Conservation (phyloP, 2,329 filamentous ascomycete genomes). For the Daldinia eschscholtzii region DNA sequence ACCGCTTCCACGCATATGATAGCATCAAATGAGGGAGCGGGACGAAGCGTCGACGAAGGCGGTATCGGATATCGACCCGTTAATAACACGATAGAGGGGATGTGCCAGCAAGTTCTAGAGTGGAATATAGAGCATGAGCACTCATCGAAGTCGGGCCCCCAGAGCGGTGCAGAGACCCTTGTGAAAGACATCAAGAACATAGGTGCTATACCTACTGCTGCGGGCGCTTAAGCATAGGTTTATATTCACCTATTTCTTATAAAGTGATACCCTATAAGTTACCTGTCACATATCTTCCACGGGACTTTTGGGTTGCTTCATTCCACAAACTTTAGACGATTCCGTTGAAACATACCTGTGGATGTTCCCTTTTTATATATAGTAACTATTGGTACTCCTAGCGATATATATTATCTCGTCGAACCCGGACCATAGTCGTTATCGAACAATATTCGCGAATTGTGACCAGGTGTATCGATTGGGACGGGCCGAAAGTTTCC, state of each 20-base stretch:
- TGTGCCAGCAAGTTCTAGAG: slow-evolving; percentile 56
- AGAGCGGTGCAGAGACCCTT: slow-evolving; percentile 21
- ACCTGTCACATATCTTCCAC: not conserved
- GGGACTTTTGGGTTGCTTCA: too few species aligned
- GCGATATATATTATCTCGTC: not conserved
- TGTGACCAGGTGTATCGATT: not conserved
- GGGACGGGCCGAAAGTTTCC: too few species aligned
- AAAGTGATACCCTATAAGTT: not conserved
- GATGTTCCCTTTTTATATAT: not conserved
- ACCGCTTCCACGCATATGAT: slow-evolving; percentile 55
- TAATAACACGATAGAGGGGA: slow-evolving; percentile 57
- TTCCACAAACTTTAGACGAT: not conserved
- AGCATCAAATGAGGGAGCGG: slow-evolving; percentile 55
- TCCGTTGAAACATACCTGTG: too few species aligned
- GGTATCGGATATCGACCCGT: slow-evolving; percentile 58
- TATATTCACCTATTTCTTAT: not conserved
- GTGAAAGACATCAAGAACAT: slow-evolving; percentile 31
- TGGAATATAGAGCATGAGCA: slow-evolving; percentile 55
- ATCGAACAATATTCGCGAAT: not conserved
- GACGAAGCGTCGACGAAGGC: slow-evolving; percentile 55
- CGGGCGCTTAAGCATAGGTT: slow-evolving; percentile 24
- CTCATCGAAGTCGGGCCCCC: not conserved
- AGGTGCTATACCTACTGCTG: slow-evolving; percentile 31
- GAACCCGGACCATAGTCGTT: not conserved
- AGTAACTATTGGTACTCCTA: not conserved